These are phyloP conservation scores for Fomitopsis palustris DNA, from an alignment of 1,284 basidiomycete genomes.

Conservation along the genomic window DNA sequence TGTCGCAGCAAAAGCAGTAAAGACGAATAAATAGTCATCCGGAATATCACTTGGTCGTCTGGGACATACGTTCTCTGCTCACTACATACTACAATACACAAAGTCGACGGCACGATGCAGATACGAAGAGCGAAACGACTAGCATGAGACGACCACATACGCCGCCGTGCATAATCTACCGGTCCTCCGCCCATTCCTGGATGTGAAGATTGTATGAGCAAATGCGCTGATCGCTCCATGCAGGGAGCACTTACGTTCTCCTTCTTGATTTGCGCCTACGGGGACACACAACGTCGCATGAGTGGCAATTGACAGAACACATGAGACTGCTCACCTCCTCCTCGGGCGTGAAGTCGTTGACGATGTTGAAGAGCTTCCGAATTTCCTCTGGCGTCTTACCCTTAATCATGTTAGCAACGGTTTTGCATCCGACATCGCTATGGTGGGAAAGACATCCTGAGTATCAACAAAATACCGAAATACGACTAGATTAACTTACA, in stretches of 20 bases:
- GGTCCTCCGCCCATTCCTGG: constrained; percentile 86
- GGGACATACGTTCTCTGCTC: neutral
- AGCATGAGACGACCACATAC: constrained; percentile 16
- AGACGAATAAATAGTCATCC: neutral
- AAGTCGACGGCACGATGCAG: neutral
- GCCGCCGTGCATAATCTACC: constrained; percentile 41
- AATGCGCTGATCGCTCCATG: neutral
- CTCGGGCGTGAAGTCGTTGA: constrained; percentile 98
- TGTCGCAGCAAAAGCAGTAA: no score
- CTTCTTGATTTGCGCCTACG: constrained; percentile 96
- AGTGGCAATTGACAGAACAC: neutral
- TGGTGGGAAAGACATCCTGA: neutral
- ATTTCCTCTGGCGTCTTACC: constrained; percentile 97
- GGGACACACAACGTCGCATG: neutral
- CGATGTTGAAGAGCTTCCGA: constrained; percentile 95
- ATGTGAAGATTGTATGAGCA: neutral
- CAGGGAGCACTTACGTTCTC: constrained; percentile 78
- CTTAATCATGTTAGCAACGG: constrained; percentile 99
- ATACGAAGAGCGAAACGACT: neutral
- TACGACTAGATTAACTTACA: constrained; percentile 52
- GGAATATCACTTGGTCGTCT: neutral
- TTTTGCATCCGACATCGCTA: constrained; percentile 99
- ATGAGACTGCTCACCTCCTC: constrained; percentile 71
- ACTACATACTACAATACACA: constrained; percentile 1
- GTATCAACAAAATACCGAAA: neutral